phyloP scores from a whole-genome alignment of 257 asterid species.

The Capsicum chinense region DNA sequence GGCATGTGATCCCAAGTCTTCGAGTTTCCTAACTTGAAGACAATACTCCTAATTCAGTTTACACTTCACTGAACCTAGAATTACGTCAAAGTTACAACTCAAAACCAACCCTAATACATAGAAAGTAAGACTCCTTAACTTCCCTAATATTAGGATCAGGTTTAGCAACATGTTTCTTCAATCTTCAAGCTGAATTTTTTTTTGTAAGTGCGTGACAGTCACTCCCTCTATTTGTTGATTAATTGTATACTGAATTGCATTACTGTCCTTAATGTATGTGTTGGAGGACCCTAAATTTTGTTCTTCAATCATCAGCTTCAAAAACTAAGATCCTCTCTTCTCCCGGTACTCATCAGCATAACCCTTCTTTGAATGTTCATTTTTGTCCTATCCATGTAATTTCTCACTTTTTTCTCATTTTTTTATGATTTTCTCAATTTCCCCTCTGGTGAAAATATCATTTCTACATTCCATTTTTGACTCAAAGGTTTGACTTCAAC shows the following conservation, averaged over 20 bases:
- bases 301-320: background rate
- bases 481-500: conserved; percentile 11
- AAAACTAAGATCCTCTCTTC: conserved; percentile 4
- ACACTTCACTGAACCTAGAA: too few relatives aligned
- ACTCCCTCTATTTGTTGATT: background rate
- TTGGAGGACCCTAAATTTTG: background rate
- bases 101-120: too few relatives aligned
- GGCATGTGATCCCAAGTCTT: too few relatives aligned
- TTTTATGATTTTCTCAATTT: background rate
- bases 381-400: conserved; percentile 6
- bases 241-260: background rate
- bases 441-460: background rate
- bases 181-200: too few relatives aligned
- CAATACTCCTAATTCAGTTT: too few relatives aligned
- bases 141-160: too few relatives aligned
- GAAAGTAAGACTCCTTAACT: too few relatives aligned
- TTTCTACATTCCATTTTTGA: background rate
- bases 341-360: conserved; percentile 23
- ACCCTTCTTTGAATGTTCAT: background rate
- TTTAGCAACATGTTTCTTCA: too few relatives aligned
- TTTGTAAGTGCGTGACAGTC: too few relatives aligned
- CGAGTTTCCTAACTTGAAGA: too few relatives aligned
- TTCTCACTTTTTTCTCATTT: background rate
- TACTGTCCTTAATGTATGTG: background rate
- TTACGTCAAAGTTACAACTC: too few relatives aligned